phyloP scores from a whole-genome alignment of 225 moss, liverwort and hornwort species.

The Rhytidiadelphus loreus region DNA sequence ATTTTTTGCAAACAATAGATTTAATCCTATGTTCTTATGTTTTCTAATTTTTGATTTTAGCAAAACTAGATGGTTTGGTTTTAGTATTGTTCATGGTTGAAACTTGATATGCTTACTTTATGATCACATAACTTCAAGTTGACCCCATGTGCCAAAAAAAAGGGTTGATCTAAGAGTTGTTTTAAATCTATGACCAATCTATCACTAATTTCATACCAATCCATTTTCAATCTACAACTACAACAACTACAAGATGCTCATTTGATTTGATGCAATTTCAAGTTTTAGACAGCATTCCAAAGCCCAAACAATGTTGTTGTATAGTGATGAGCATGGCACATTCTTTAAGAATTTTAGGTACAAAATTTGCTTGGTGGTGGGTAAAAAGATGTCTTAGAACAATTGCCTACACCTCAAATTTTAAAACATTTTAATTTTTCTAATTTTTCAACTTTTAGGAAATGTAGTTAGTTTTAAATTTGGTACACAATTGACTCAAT shows the following conservation, averaged over 20 bases:
- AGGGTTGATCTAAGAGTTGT: too few species aligned
- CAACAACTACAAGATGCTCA: rapidly evolving
- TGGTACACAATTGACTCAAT: background rate
- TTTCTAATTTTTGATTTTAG: too few species aligned
- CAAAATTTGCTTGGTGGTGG: background rate
- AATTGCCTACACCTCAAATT: background rate
- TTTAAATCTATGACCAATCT: background rate
- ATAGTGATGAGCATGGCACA: background rate
- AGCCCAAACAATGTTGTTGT: background rate
- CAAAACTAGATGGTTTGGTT: background rate
- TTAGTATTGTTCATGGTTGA: background rate
- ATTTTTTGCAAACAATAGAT: background rate
- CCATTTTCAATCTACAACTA: rapidly evolving
- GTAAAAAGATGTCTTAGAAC: background rate
- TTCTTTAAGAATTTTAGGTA: background rate
- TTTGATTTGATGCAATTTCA: background rate
- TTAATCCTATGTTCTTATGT: rapidly evolving
- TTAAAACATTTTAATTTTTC: background rate
- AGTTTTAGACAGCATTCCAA: background rate
- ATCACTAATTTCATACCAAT: background rate
- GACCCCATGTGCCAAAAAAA: too few species aligned
- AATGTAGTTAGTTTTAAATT: background rate
- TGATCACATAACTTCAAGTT: background rate
- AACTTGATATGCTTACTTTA: background rate
- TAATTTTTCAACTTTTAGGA: background rate